These are phyloP conservation scores for Nematodospora valgi DNA, from an alignment of 805 yeast genomes.

Conservation along the genomic window DNA sequence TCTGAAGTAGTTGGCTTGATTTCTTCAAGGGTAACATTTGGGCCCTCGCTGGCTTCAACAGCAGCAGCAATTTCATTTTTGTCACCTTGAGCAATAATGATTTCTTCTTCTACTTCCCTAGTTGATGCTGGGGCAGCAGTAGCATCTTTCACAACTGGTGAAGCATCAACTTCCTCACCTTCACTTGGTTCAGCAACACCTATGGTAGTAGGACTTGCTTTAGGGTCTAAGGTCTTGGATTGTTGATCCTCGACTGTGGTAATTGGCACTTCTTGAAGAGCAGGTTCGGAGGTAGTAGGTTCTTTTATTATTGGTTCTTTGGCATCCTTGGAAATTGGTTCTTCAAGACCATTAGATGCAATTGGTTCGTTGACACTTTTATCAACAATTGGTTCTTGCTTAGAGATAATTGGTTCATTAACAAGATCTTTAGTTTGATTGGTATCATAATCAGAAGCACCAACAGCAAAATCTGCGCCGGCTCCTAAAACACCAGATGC, in stretches of 20 bases:
- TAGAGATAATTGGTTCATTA: constrained; percentile 4
- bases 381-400: constrained; percentile 7
- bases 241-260: constrained; percentile 10
- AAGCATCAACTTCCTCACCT: constrained; percentile 19
- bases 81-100: constrained; percentile 38
- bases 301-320: neutral
- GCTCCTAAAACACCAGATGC: constrained; percentile 5
- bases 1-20: constrained; percentile 40
- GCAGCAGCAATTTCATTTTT: constrained; percentile 29
- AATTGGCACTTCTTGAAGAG: constrained; percentile 7
- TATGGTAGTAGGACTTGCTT: constrained; percentile 9
- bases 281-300: constrained; percentile 3
- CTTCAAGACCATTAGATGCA: constrained; percentile 10
- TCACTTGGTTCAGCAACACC: constrained; percentile 11
- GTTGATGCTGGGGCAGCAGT: constrained; percentile 15
- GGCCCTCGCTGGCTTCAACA: constrained; percentile 32
- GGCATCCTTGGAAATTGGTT: constrained; percentile 3
- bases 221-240: constrained; percentile 20
- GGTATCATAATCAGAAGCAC: constrained; percentile 3
- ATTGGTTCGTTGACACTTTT: constrained; percentile 8
- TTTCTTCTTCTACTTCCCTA: constrained; percentile 26
- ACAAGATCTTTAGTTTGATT: too few relatives aligned
- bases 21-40: constrained; percentile 38
- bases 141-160: constrained; percentile 17
- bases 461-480: constrained; percentile 9